These are phyloP conservation scores for Fusarium sublunatum DNA, from an alignment of 2,329 filamentous ascomycete genomes.

Conservation along the genomic window DNA sequence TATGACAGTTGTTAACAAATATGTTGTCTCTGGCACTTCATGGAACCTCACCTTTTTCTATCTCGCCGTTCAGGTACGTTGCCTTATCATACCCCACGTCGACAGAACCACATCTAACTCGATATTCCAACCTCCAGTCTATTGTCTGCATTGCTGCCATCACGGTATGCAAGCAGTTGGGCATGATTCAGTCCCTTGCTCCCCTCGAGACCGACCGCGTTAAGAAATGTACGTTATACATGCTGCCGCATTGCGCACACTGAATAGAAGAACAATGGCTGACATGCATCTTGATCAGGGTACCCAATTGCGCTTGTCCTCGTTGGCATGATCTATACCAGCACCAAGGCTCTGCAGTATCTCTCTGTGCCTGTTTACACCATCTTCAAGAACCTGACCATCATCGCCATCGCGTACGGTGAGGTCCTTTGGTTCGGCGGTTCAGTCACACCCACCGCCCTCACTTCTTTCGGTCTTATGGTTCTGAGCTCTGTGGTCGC, in stretches of 20 bases:
- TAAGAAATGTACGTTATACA: slow-evolving; percentile 78
- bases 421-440: slow-evolving; percentile 99
- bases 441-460: slow-evolving; percentile 84
- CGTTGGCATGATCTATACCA: slow-evolving; percentile 99
- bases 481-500: slow-evolving; percentile 93
- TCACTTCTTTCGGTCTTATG: slow-evolving; percentile 96
- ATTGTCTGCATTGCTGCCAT: slow-evolving; percentile 90
- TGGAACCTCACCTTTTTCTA: slow-evolving; percentile 99
- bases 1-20: slow-evolving; percentile 99
- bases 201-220: slow-evolving; percentile 88
- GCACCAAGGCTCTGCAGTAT: slow-evolving; percentile 94
- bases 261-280: neutral
- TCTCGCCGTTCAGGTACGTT: slow-evolving; percentile 85
- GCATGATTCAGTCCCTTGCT: slow-evolving; percentile 84
- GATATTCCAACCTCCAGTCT: slow-evolving; percentile 65
- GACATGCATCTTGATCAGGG: slow-evolving; percentile 66
- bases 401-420: slow-evolving; percentile 97
- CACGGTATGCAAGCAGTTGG: slow-evolving; percentile 80
- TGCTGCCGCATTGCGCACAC: neutral
- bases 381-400: slow-evolving; percentile 99
- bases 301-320: slow-evolving; percentile 95
- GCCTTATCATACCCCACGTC: slow-evolving; percentile 7
- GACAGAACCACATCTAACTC: slow-evolving; percentile 5
- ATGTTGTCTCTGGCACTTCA: slow-evolving; percentile 87
- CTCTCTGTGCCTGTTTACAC: slow-evolving; percentile 98